A percentile compares a stretch with the other conserved stretches of the same genome.
Evolutionary conservation across 495 filamentous ascomycete species (phyloP).

Genomic region (Tuber microsphaerosporum): DNA sequence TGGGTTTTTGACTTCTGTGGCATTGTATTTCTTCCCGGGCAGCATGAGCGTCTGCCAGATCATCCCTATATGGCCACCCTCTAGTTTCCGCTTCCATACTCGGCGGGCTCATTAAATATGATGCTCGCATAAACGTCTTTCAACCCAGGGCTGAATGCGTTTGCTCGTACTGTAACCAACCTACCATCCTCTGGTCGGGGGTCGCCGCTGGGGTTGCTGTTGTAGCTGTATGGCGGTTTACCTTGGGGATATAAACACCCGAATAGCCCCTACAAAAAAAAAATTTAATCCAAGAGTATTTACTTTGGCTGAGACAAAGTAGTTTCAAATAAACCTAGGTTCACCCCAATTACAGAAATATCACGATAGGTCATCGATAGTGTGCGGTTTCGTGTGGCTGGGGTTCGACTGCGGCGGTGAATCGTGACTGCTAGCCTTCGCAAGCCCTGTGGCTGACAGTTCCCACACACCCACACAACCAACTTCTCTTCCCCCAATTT

Average conservation of each 20-base stretch:
- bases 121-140: neutral
- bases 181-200: no score
- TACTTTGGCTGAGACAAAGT: neutral
- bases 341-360: neutral
- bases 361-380: neutral
- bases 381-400: neutral
- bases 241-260: no score
- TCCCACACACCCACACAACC: constrained; percentile 21
- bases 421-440: constrained; percentile 28
- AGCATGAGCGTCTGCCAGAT: no score
- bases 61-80: no score
- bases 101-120: no score
- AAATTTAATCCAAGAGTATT: neutral
- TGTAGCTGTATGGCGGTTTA: no score
- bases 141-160: neutral
- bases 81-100: no score
- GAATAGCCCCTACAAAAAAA: no score
- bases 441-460: constrained; percentile 23
- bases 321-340: neutral
- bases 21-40: no score
- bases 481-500: constrained; percentile 17
- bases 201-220: no score
- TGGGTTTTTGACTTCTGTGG: no score
- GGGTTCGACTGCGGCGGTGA: neutral
- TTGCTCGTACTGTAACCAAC: neutral